Conservation (phyloP, 495 filamentous ascomycete species). For the Stereocaulon alpinum region DNA sequence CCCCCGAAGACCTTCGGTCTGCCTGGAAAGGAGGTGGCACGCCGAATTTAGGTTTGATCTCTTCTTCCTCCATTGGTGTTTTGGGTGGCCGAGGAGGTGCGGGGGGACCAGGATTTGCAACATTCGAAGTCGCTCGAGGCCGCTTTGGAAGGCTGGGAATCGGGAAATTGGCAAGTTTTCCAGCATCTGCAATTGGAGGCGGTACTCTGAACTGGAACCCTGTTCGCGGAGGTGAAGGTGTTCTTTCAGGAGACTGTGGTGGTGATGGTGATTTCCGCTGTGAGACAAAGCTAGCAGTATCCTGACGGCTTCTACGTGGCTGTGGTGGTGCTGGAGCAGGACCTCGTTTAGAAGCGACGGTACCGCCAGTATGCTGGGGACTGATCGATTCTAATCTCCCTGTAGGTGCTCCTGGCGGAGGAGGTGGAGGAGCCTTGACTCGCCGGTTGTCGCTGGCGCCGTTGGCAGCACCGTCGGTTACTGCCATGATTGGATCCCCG, state of each 20-base stretch:
- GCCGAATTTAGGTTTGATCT: conserved; percentile 46
- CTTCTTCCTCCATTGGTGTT: conserved; percentile 61
- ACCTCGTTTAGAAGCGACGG: conserved; percentile 52
- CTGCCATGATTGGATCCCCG: conserved; percentile 26
- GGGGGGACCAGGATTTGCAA: conserved; percentile 59
- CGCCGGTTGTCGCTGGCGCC: conserved; percentile 31
- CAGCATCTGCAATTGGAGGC: conserved; percentile 76
- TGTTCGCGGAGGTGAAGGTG: conserved; percentile 39
- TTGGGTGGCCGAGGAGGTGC: conserved; percentile 85
- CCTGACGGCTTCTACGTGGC: conserved; percentile 48
- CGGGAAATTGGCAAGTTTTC: conserved; percentile 57
- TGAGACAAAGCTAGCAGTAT: conserved; percentile 34
- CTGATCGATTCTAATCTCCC: conserved; percentile 41
- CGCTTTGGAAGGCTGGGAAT: conserved; percentile 42
- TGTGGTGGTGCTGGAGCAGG: conserved; percentile 80
- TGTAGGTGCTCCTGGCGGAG: conserved; percentile 45
- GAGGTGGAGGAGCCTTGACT: conserved; percentile 46
- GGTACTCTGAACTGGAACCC: conserved; percentile 59
- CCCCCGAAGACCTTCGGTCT: conserved; percentile 46
- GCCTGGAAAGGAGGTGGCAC: conserved; percentile 79
- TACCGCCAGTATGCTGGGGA: conserved; percentile 57
- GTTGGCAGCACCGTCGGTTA: conserved; percentile 14
- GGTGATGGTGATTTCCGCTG: conserved; percentile 48
- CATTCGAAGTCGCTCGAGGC: conserved; percentile 45
- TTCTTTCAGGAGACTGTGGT: conserved; percentile 27